Conservation (phyloP, 768 basidiomycete genomes). For the Gautieria morchelliformis region DNA sequence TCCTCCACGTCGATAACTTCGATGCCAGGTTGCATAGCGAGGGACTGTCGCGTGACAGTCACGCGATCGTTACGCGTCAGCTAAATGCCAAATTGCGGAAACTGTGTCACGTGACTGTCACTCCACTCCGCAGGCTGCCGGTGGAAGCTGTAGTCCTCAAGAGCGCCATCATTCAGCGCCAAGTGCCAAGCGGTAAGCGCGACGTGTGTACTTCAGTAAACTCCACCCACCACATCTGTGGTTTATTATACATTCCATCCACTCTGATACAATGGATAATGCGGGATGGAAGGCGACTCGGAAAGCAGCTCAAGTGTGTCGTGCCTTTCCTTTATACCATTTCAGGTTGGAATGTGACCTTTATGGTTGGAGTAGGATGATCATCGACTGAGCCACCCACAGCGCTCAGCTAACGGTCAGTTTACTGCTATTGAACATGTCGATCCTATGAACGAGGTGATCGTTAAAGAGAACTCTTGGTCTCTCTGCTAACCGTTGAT, state of each 20-base stretch:
- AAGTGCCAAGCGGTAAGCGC: too few relatives aligned
- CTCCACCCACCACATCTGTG: too few relatives aligned
- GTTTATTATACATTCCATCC: neutral
- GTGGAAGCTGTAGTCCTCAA: too few relatives aligned
- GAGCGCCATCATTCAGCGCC: too few relatives aligned
- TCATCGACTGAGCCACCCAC: constrained; percentile 17
- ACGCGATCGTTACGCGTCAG: neutral
- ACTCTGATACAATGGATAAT: constrained; percentile 46
- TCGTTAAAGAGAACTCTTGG: neutral
- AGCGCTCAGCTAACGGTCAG: constrained; percentile 38
- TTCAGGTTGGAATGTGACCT: constrained; percentile 1
- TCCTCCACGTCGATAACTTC: constrained; percentile 2
- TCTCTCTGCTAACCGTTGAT: constrained; percentile 24
- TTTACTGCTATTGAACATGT: constrained; percentile 49
- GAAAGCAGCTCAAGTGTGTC: constrained; percentile 31
- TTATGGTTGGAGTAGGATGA: constrained; percentile 24
- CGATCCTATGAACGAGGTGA: constrained; percentile 28
- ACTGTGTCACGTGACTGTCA: constrained; percentile 1
- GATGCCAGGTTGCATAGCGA: neutral
- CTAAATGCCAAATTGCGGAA: too few relatives aligned
- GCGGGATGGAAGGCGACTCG: constrained; percentile 68
- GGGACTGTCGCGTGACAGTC: constrained; percentile 2
- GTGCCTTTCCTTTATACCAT: neutral
- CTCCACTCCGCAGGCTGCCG: too few relatives aligned
- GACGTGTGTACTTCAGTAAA: too few relatives aligned